These are phyloP conservation scores for Exophiala xenobiotica DNA, from an alignment of 2,329 filamentous ascomycete species.

Conservation along the genomic window DNA sequence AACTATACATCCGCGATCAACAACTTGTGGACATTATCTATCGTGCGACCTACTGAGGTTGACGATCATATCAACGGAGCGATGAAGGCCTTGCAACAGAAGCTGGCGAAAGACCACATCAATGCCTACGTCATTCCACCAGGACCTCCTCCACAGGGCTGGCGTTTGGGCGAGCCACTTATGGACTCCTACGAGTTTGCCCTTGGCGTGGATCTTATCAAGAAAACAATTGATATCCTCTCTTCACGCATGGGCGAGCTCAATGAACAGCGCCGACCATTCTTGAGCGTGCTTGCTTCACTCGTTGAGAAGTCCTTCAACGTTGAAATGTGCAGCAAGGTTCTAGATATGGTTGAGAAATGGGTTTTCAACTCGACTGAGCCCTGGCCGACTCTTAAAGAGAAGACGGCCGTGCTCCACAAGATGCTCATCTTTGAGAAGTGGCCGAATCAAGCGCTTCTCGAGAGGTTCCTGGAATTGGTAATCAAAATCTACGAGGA, in stretches of 20 bases:
- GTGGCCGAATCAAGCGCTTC: conserved; percentile 74
- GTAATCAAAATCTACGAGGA: conserved; percentile 99
- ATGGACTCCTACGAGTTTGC: conserved; percentile 76
- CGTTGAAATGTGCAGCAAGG: conserved; percentile 82
- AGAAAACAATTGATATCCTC: conserved; percentile 92
- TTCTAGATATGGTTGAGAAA: conserved; percentile 85
- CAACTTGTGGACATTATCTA: conserved; percentile 85
- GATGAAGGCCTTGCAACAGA: conserved; percentile 90
- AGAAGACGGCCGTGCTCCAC: conserved; percentile 97
- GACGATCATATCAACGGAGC: conserved; percentile 83
- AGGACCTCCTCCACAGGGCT: conserved; percentile 39
- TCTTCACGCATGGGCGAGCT: conserved; percentile 89
- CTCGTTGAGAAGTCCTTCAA: conserved; percentile 94
- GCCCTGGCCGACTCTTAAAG: conserved; percentile 94
- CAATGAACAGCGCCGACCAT: conserved; percentile 85
- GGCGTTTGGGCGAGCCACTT: conserved; percentile 41
- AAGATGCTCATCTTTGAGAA: conserved; percentile 98
- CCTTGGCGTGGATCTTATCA: conserved; percentile 84
- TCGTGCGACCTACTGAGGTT: conserved; percentile 80
- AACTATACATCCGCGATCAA: conserved; percentile 89
- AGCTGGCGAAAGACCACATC: conserved; percentile 91
- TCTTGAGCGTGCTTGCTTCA: conserved; percentile 90
- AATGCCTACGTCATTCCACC: conserved; percentile 59
- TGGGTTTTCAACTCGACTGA: conserved; percentile 97
- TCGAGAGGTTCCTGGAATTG: conserved; percentile 90